Evolutionary conservation across 148 eudicot species (phyloP).

Genomic region (Spergularia bocconei): DNA sequence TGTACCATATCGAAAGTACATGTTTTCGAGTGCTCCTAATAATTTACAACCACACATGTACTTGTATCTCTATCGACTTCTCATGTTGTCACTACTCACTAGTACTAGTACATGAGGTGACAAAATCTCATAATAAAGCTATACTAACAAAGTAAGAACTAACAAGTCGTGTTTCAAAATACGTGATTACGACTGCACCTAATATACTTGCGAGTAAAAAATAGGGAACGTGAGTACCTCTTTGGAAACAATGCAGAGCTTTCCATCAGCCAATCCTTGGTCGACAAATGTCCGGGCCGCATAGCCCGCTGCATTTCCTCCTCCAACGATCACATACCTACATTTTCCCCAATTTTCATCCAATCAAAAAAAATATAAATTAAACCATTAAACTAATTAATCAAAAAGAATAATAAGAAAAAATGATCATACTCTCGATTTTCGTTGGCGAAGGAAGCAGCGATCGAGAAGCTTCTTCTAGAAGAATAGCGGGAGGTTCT

Average conservation of each 20-base stretch:
- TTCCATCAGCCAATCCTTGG: slow-evolving; percentile 88
- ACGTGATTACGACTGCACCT: neutral
- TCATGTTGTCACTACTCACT: no score
- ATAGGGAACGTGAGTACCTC: slow-evolving; percentile 38
- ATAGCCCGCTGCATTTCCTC: slow-evolving; percentile 97
- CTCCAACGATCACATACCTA: slow-evolving; percentile 95
- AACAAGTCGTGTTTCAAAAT: no score
- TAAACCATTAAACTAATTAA: neutral
- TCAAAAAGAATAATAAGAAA: neutral
- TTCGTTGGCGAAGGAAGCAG: slow-evolving; percentile 73
- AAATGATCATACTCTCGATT: slow-evolving; percentile 64
- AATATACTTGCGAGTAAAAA: neutral
- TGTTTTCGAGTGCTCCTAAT: no score
- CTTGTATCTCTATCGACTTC: no score
- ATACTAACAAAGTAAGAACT: no score
- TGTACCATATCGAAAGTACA: no score
- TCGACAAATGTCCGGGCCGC: slow-evolving; percentile 91
- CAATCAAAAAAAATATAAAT: neutral
- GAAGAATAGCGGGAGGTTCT: slow-evolving; percentile 33
- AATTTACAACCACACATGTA: no score
- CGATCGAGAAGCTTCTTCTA: slow-evolving; percentile 43
- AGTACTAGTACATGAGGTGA: no score
- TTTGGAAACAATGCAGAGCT: slow-evolving; percentile 88
- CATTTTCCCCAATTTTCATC: neutral
- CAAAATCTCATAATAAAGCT: no score